Conservation (phyloP, 371 early-diverging fungal genomes). For the Mucor sp. region DNA sequence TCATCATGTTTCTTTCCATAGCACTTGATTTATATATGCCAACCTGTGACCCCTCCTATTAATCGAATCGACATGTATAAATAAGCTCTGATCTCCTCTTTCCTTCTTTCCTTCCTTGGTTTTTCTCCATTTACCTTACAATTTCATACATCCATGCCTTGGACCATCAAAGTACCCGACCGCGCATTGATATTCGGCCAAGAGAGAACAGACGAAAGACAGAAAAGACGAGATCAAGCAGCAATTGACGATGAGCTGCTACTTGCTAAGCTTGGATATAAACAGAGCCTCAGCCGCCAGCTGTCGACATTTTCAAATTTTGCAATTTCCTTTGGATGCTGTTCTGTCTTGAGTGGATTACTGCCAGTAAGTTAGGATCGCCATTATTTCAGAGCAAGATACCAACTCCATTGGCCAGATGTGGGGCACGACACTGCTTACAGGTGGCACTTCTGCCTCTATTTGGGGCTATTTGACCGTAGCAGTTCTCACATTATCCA, state of each 20-base stretch:
- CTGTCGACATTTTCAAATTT: constrained; percentile 37
- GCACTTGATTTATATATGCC: background rate
- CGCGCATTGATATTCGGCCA: constrained; percentile 4
- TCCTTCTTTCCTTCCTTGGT: background rate
- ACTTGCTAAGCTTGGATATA: constrained; percentile 29
- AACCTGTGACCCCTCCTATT: background rate
- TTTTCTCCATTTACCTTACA: background rate
- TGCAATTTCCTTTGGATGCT: constrained; percentile 58
- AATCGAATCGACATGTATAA: background rate
- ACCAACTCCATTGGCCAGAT: constrained; percentile 8
- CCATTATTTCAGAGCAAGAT: background rate
- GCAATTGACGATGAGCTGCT: constrained; percentile 25
- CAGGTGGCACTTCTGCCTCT: constrained; percentile 64
- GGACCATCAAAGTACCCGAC: constrained; percentile 8
- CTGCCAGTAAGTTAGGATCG: constrained; percentile 38
- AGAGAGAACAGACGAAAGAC: constrained; percentile 2
- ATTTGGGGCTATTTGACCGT: constrained; percentile 68
- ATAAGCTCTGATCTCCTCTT: background rate
- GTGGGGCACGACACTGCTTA: constrained; percentile 42
- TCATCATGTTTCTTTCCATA: background rate
- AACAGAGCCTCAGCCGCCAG: constrained; percentile 26
- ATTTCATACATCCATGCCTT: background rate
- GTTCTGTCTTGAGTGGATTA: constrained; percentile 54
- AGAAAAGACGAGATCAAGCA: constrained; percentile 1
- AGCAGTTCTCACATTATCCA: constrained; percentile 51